Base-by-base conservation (phyloP, 1,139 yeast genomes). In the Hyphopichia khmerensis region DNA sequence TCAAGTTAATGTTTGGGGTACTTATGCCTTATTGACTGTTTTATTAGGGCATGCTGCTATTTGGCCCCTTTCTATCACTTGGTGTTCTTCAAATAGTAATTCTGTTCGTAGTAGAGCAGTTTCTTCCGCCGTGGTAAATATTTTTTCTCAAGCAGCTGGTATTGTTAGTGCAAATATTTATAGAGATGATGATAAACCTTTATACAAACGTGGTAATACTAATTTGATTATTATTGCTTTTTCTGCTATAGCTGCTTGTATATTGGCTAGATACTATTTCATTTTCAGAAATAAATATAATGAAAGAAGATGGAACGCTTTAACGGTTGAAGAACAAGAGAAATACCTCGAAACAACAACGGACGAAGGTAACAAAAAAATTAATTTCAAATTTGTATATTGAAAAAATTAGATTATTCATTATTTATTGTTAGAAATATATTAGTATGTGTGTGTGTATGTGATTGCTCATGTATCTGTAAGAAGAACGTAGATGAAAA, bases 331-430 rank as follows among this genome's bases (percentile, higher is more conserved):
- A 15, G 79, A 80, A 48, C 66, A 67, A 51, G 64, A 61, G 8
- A 55, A 66, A 4, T 82, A 82, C 52, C 49, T 65, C 16, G 47
- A 43, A 2, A 65, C 51, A 21, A 69, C 79, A 2, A 62, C 54
- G 0, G 82, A 80, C 48, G 57, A 55, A 36, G 85, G 86, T 4
- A 78, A 75, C 49, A 70, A 69, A 52, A 58, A 84, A 23, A 56
- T 81, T 23, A 82, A 81, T 49, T 81, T 79, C 41, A 52, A 54
- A 26, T 67, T 65, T 17, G 18, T 29, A 5, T 35, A 35, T 26
- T 35, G 23, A 19, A 23, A 11, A 27, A 4, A 27, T 7, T 14
- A 8, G 35, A 8, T 34, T 15, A 34, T 9, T 3, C 10, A 6
- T 17, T 9, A 6, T 31, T 31, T 17, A 9, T 17, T 15, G 4